Base-by-base conservation (phyloP, 805 yeast species). In the Candida sakaeoensis region DNA sequence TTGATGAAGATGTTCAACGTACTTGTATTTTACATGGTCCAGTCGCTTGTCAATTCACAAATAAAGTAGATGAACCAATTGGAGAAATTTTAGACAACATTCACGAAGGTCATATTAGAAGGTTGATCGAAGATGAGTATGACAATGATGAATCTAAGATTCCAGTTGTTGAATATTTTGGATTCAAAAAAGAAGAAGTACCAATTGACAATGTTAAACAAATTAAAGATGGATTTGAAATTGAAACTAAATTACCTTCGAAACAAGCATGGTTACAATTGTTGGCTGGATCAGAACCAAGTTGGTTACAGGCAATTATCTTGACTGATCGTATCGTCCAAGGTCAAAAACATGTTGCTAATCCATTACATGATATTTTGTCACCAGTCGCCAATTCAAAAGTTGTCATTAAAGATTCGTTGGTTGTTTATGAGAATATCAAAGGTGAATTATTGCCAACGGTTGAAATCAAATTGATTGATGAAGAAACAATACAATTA, bases 1-100 rank as follows among this genome's bases (percentile, higher is more conserved):
- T 87, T 50, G 98, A 77, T 51, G 88, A 85, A 56, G 99, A 93
- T 62, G 98, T 93, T 47, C 90, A 90, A 67, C 85, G 99, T 76
- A 91, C 97, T n/a, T 95, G 99, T 85, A 89, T 93, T 52, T 77
- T 93, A 57, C 96, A 89, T 56, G 98, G 99, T 54, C 99, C 99
- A 38, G 98, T 93, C 51, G 95, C 99, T 54, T 96, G 96, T 53
- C 89, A 82, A 68, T 90, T 72, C 73, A 82, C 97, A 53, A 85
- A 75, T 55, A 72, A 75, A 58, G 93, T 86, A 45, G 82, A 93
- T 59, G 96, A 88, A 70, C 98, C 99, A 55, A 86, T 93, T 58
- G 82, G 85, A 65, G 85, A 84, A 33, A 89, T 93, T 52, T 68
- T 93, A 68, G 97, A 91, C 60, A 70, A 75, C 51, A 82, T 93